These are phyloP conservation scores for Trichoderma atroviride DNA, from an alignment of 2,329 filamentous ascomycete species.

Conservation along the genomic window DNA sequence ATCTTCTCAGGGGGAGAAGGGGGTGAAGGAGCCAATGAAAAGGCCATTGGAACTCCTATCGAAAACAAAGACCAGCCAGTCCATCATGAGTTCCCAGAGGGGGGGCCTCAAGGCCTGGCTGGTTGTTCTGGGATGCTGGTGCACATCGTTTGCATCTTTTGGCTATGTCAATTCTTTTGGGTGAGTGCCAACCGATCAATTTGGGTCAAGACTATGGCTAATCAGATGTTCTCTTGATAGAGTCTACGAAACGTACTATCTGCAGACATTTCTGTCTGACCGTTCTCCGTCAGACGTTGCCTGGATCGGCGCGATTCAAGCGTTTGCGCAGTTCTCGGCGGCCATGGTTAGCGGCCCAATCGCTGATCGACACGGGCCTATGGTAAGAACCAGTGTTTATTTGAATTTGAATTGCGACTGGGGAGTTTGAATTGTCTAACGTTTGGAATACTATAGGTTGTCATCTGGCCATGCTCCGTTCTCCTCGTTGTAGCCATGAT, in stretches of 20 bases:
- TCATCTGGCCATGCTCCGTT: conserved; percentile 9
- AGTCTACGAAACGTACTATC: conserved; percentile 19
- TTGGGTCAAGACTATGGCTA: not conserved
- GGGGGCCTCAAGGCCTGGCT: conserved; percentile 14
- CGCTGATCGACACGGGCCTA: conserved; percentile 10
- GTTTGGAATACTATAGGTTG: not conserved
- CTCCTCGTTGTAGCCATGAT: conserved; percentile 18
- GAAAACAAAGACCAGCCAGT: not conserved
- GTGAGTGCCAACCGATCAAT: not conserved
- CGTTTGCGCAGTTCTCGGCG: conserved; percentile 12
- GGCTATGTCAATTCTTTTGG: conserved; percentile 17
- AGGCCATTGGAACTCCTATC: not conserved
- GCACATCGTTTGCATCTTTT: conserved; percentile 6
- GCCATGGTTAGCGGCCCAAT: conserved; percentile 3
- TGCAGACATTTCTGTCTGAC: not conserved
- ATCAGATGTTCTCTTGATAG: not conserved
- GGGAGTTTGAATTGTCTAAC: not conserved
- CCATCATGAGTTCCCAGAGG: conserved; percentile 3
- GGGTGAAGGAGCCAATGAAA: not conserved
- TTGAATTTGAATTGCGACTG: not conserved
- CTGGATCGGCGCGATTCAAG: conserved; percentile 14
- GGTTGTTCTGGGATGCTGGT: conserved; percentile 18
- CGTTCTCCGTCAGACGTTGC: conserved; percentile 11
- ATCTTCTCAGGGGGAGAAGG: not conserved
- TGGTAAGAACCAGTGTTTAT: not conserved